Base-by-base conservation (phyloP, 2,329 filamentous ascomycete species). In the Westerdykella ornata region DNA sequence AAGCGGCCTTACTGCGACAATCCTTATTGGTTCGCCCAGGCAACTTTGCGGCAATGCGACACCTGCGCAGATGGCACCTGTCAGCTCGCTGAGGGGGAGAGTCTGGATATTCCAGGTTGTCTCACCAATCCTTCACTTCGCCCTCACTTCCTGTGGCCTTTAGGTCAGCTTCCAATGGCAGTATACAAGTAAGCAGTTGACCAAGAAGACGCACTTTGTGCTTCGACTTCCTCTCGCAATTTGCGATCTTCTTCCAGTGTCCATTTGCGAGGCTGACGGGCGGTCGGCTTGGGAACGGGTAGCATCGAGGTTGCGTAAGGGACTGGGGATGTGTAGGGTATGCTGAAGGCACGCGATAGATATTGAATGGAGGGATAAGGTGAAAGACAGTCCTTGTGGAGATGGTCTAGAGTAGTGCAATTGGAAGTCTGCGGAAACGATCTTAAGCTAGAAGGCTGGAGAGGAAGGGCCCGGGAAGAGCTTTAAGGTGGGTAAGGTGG, bases 21-120 rank as follows among this genome's bases (percentile, higher is more conserved):
- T 71, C 68, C 45, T 71, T 71, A 50, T 71, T 71, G 12, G 63
- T 66, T 41, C 68, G 53, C 6, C 63, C 63, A 2, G 66, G 66
- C 1, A 71, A 60, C 18, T 53, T 56, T 5, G 51, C 43, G 11
- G 68, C 66, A 32, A 71, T 60, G 35, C 51, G 54, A 41, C 63
- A 68, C 66, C 57, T 41, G 19, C 4, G 20, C 1, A n/a, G 5
- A 6, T 6, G 20, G 38, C 11, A 33, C 34, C 35, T 38, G 34
- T 33, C 51, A 63, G 66, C 38, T 61, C 55, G 38, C 53, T 61
- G 8, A 26, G 12, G 22, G 56, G 39, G 22, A 38, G 37, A 15
- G 3, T 3, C 34, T 12, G 22, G 26, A 35, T 22, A 13, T 12
- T 28, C 16, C 12, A 15, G 26, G 17, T 22, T 9, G 14, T n/a